These are phyloP conservation scores for Aegilops umbellulata DNA, from an alignment of 176 grass and related monocot species.

Conservation along the genomic window DNA sequence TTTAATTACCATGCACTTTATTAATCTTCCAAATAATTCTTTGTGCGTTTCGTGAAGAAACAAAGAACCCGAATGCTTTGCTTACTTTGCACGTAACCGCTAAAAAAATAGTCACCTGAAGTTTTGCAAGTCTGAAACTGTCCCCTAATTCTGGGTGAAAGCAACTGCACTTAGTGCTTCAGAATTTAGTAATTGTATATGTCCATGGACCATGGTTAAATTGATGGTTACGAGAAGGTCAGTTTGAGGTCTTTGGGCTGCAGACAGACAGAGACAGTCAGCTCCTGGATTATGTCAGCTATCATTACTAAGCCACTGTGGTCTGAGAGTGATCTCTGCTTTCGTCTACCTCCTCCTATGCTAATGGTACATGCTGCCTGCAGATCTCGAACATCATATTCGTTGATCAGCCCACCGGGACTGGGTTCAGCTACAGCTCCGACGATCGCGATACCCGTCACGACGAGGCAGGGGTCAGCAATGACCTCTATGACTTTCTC, in stretches of 20 bases:
- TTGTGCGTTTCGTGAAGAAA: no score
- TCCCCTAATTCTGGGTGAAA: no score
- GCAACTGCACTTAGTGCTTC: no score
- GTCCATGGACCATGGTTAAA: neutral
- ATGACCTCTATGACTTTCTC: slow-evolving; percentile 82
- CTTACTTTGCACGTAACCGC: no score
- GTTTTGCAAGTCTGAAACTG: no score
- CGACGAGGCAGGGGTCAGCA: slow-evolving; percentile 77
- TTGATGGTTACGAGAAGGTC: neutral
- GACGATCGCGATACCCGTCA: slow-evolving; percentile 80
- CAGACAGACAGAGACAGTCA: neutral
- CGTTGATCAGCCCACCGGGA: slow-evolving; percentile 91
- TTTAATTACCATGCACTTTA: no score
- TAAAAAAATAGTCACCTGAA: no score
- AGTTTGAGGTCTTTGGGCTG: neutral
- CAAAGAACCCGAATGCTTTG: no score
- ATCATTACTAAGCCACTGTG: neutral
- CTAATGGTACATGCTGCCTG: slow-evolving; percentile 16
- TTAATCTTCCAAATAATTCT: no score
- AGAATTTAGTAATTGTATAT: neutral
- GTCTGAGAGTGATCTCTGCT: no score
- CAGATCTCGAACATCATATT: slow-evolving; percentile 92
- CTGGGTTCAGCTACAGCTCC: slow-evolving; percentile 87
- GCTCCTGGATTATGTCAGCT: neutral
- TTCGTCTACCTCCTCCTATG: neutral